phyloP scores from a whole-genome alignment of 2,329 filamentous ascomycete genomes.

The Zasmidium angulare region DNA sequence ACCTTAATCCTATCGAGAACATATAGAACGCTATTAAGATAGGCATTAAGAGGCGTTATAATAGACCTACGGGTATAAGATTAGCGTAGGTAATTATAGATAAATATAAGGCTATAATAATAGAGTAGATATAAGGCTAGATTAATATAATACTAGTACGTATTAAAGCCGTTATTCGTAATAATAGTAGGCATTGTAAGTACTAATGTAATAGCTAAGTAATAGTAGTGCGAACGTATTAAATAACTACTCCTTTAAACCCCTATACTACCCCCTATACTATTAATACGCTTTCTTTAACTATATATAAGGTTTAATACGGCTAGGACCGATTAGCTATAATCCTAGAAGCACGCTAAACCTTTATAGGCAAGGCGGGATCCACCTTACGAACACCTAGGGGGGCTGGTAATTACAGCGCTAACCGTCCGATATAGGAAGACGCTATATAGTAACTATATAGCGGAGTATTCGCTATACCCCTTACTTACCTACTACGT shows the following conservation, averaged over 20 bases:
- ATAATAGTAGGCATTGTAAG: not conserved
- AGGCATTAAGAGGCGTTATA: not conserved
- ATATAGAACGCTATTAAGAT: not conserved
- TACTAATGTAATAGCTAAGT: not conserved
- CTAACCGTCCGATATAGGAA: too few relatives aligned
- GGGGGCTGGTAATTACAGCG: too few relatives aligned
- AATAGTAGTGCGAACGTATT: not conserved
- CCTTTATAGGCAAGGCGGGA: not conserved
- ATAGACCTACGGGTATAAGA: not conserved
- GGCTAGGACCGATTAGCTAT: not conserved
- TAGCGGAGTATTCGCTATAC: too few relatives aligned
- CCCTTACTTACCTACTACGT: too few relatives aligned
- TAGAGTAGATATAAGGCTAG: not conserved
- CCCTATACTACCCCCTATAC: not conserved
- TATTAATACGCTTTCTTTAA: not conserved
- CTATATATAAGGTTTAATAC: not conserved
- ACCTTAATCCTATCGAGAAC: not conserved
- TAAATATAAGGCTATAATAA: not conserved
- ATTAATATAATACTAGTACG: not conserved
- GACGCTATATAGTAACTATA: too few relatives aligned
- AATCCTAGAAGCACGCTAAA: not conserved
- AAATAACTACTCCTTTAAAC: not conserved
- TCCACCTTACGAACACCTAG: too few relatives aligned
- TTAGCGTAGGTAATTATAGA: not conserved
- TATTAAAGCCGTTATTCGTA: not conserved